These are phyloP conservation scores for Darksidea phi DNA, from an alignment of 495 filamentous ascomycete genomes.

Conservation along the genomic window DNA sequence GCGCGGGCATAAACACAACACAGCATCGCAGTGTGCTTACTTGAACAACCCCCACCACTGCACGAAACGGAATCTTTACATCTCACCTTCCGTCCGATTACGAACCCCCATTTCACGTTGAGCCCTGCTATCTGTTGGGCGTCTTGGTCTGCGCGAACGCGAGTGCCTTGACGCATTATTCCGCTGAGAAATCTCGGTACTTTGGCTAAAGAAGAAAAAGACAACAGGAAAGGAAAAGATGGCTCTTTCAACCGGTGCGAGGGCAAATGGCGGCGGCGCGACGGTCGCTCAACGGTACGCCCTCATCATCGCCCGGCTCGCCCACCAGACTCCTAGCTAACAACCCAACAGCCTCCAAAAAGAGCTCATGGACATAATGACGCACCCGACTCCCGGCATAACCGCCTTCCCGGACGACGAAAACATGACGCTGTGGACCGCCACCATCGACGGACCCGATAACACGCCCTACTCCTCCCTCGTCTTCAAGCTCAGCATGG, in stretches of 20 bases:
- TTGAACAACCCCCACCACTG: no score
- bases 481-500: conserved; percentile 89
- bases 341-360: conserved; percentile 77
- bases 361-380: conserved; percentile 97
- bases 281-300: conserved; percentile 30
- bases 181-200: no score
- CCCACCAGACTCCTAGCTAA: no score
- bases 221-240: conserved; percentile 1
- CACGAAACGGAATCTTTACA: no score
- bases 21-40: neutral
- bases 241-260: conserved; percentile 14
- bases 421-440: conserved; percentile 88
- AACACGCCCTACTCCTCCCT: conserved; percentile 88
- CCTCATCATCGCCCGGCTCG: no score
- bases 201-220: no score
- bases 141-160: no score
- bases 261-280: conserved; percentile 13
- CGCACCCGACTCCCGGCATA: conserved; percentile 85
- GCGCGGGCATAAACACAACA: no score
- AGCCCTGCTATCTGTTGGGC: no score
- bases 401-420: conserved; percentile 93
- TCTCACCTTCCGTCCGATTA: no score
- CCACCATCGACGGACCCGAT: conserved; percentile 86
- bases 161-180: no score
- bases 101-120: no score